Evolutionary conservation across 2,329 filamentous ascomycete genomes (phyloP), one percentile per base, ranked within the genome.

Genomic region (Coleophoma eucalyptorum): DNA sequence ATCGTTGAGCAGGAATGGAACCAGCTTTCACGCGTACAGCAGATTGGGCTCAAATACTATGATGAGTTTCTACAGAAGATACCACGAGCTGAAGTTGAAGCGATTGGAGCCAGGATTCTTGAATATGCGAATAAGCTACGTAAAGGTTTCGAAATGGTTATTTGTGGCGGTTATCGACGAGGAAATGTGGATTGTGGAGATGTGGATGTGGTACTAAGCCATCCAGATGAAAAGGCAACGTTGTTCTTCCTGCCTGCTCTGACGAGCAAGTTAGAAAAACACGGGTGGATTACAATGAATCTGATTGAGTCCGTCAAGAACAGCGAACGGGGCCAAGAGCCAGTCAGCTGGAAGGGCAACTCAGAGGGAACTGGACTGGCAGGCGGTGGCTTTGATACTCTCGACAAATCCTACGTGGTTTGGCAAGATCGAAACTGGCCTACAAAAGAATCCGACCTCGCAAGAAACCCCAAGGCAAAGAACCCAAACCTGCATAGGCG

Each of bases 11-110:
- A 84, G 60, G 91, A 89, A 11, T 97, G 93, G 93, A 66, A 74
- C 18, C 75, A 68, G 0, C 74, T 97, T 1, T 86, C 78, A 1
- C 83, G 91, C 12, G 87, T 90, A 1, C 93, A 97, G 67, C 91
- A 97, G 65, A 96, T 97, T 50, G 93, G 94, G 0, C 75, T 97
- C 42, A 97, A 97, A 65, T 97, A 85, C 69, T 96, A 95, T 65
- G 87, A 95, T 33, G 93, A 97, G 56, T 88, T 99, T 50, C 72
- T 80, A 43, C 69, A 77, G 15, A 83, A 80, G 13, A 89, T 97
- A 4, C 79, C 89, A 0, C 81, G 91, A 1, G 51, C 63, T 0
- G 91, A 97, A 66, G 87, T 90, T 0, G 84, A 90, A 58, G 62
- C 65, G 0, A 96, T 96, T 48, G 81, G 80, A 0, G 61, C 71